phyloP scores from a whole-genome alignment of 306 rosid species.

The Lathyrus sativus region DNA sequence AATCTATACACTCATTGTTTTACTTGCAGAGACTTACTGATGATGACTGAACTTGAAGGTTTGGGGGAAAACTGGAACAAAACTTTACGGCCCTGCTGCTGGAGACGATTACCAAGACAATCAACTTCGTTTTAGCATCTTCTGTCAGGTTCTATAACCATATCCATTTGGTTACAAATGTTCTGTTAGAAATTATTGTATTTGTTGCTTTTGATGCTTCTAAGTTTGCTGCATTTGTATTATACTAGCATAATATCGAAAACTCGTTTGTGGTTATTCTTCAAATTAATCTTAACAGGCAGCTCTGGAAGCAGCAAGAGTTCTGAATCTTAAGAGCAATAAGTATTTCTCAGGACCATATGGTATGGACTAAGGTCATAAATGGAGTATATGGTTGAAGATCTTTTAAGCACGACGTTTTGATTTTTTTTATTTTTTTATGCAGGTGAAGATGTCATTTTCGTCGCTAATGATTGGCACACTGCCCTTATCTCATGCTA shows the following conservation, averaged over 20 bases:
- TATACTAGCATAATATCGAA: neutral
- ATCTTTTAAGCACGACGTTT: constrained; percentile 20
- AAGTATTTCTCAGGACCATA: constrained; percentile 72
- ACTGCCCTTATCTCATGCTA: constrained; percentile 73
- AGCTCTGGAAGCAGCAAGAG: constrained; percentile 76
- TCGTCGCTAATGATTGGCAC: constrained; percentile 86
- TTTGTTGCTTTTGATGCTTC: neutral
- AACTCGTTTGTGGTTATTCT: constrained; percentile 13
- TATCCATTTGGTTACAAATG: constrained; percentile 17
- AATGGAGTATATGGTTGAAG: constrained; percentile 6
- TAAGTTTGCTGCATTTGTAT: neutral
- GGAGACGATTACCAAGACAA: constrained; percentile 75
- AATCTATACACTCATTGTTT: neutral
- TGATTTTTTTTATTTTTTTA: constrained; percentile 11
- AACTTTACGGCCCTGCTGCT: constrained; percentile 64
- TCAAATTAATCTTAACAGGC: constrained; percentile 56
- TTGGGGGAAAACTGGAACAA: constrained; percentile 76
- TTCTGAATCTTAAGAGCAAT: constrained; percentile 59
- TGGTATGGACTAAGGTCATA: constrained; percentile 48
- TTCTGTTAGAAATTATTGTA: constrained; percentile 1
- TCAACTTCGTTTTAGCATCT: constrained; percentile 68
- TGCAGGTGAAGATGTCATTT: constrained; percentile 76
- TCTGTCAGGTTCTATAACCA: constrained; percentile 58
- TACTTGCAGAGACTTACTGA: constrained; percentile 21
- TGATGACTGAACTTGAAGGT: constrained; percentile 54